These are phyloP conservation scores for Lepidopterella palustris DNA, from an alignment of 495 filamentous ascomycete species.

Conservation along the genomic window DNA sequence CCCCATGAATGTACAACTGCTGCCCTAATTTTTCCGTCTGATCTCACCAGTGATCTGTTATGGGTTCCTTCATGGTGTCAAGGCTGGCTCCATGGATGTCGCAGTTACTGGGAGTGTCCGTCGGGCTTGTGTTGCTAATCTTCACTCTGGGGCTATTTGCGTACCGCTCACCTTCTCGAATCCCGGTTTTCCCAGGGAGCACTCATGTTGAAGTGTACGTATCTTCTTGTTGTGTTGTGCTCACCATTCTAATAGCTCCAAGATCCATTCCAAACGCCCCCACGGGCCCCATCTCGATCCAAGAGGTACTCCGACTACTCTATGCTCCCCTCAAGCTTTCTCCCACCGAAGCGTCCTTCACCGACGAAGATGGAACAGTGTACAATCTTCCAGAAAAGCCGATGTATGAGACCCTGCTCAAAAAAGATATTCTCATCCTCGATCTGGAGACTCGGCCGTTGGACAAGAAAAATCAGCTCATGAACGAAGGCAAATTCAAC, in stretches of 20 bases:
- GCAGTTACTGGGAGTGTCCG: background rate
- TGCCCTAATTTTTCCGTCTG: too few relatives aligned
- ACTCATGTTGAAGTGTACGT: background rate
- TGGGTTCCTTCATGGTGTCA: background rate
- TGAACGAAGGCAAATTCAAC: conserved; percentile 17
- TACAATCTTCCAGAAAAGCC: conserved; percentile 6
- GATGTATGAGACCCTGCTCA: conserved; percentile 10
- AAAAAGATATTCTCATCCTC: conserved; percentile 22
- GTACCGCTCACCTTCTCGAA: background rate
- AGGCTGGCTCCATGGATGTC: background rate
- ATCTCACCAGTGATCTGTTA: background rate
- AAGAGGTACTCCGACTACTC: conserved; percentile 21
- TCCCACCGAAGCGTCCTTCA: conserved; percentile 8
- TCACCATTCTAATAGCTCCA: background rate
- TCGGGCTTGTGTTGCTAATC: background rate
- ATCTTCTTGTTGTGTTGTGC: background rate
- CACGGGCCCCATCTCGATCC: conserved; percentile 4
- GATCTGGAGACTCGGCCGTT: conserved; percentile 26
- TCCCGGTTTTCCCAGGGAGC: background rate
- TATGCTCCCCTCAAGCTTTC: conserved; percentile 16
- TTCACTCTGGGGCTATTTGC: background rate
- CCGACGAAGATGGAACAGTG: conserved; percentile 7
- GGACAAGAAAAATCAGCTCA: conserved; percentile 16
- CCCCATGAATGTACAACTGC: too few relatives aligned
- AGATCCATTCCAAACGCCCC: background rate